Percentiles rank a stretch among this genome's conserved stretches.
Evolutionary conservation across 441 rosid species (phyloP).

Genomic region (Kokia cookei): DNA sequence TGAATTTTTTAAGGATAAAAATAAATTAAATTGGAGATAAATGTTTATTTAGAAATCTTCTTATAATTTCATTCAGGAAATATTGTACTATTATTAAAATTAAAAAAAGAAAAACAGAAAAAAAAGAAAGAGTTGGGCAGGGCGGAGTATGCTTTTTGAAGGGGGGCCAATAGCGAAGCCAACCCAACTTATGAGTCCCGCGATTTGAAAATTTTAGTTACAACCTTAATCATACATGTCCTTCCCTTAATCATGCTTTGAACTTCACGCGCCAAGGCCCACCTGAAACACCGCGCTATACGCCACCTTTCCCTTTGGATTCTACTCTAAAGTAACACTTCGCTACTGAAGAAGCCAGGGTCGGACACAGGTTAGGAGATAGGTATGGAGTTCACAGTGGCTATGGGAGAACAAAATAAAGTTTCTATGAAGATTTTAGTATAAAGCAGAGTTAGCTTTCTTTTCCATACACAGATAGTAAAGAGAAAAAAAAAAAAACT

Average conservation of each 20-base stretch:
- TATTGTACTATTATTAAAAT: too few relatives aligned
- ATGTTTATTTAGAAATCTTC: too few relatives aligned
- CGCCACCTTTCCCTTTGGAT: not conserved
- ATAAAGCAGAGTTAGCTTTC: conserved; percentile 37
- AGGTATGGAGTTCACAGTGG: conserved; percentile 18
- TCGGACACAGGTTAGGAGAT: conserved; percentile 26
- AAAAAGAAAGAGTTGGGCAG: not conserved
- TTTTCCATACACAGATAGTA: conserved; percentile 5
- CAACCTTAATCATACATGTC: not conserved
- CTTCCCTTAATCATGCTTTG: not conserved
- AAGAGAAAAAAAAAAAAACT: not conserved
- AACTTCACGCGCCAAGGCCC: conserved; percentile 17
- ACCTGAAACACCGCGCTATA: not conserved
- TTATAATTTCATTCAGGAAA: too few relatives aligned
- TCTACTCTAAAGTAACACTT: not conserved
- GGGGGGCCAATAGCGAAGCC: not conserved
- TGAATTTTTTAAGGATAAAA: too few relatives aligned
- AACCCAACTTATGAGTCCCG: not conserved
- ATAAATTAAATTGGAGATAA: too few relatives aligned
- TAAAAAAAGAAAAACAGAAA: too few relatives aligned
- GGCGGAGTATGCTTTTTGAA: not conserved
- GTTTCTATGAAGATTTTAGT: not conserved
- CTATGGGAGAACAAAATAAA: not conserved
- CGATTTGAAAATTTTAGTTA: not conserved
- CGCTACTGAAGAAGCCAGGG: conserved; percentile 8